Evolutionary conservation across 495 filamentous ascomycete genomes (phyloP).

Genomic region (Lophium mytilinum): DNA sequence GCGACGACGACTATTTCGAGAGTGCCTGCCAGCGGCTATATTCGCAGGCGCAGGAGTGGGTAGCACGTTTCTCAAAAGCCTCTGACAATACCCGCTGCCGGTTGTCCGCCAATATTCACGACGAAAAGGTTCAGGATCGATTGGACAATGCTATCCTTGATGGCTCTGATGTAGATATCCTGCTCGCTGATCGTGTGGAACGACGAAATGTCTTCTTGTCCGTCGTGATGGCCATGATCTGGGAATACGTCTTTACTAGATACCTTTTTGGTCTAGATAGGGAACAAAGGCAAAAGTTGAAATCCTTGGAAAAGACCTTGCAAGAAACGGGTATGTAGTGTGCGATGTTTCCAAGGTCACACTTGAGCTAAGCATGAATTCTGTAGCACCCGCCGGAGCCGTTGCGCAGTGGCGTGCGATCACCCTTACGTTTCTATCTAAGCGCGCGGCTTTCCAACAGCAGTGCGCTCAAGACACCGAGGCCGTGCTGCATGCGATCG

Average conservation of each 20-base stretch:
- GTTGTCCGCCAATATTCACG: conserved; percentile 62
- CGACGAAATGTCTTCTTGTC: conserved; percentile 93
- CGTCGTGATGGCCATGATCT: conserved; percentile 94
- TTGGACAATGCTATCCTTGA: conserved; percentile 91
- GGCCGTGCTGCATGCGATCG: conserved; percentile 78
- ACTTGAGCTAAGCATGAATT: not conserved
- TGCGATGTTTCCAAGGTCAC: not conserved
- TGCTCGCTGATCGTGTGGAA: conserved; percentile 75
- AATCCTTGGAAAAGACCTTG: conserved; percentile 88
- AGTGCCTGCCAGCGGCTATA: conserved; percentile 88
- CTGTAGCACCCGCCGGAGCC: conserved; percentile 52
- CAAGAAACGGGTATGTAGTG: conserved; percentile 58
- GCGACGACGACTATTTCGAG: conserved; percentile 91
- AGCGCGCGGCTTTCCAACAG: conserved; percentile 59
- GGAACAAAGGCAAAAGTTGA: conserved; percentile 93
- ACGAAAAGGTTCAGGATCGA: conserved; percentile 77
- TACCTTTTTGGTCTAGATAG: conserved; percentile 98
- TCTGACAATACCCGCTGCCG: conserved; percentile 82
- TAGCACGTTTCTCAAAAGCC: conserved; percentile 90
- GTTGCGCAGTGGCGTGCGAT: conserved; percentile 95
- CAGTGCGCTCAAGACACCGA: conserved; percentile 82
- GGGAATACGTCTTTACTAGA: conserved; percentile 94
- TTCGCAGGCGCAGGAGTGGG: conserved; percentile 90
- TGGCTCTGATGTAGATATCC: conserved; percentile 79
- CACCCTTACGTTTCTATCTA: conserved; percentile 79